phyloP scores from a whole-genome alignment of 768 basidiomycete species.

The Panaeolus cyanescens region DNA sequence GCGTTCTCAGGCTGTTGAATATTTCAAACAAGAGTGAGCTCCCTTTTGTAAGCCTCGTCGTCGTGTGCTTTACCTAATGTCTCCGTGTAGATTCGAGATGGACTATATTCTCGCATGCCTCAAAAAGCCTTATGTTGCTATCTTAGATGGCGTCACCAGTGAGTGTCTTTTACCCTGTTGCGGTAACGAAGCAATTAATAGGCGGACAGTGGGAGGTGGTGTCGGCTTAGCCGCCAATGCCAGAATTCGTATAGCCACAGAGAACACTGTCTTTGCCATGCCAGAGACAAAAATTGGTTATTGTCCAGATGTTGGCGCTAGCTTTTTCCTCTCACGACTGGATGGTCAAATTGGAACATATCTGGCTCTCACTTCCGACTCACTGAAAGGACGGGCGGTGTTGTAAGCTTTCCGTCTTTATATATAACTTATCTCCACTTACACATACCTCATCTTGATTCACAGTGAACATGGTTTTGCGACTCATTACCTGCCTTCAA shows the following conservation, averaged over 20 bases:
- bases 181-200: constrained; percentile 9
- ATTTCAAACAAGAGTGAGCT: constrained; percentile 86
- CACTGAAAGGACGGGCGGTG: constrained; percentile 75
- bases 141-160: constrained; percentile 94
- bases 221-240: constrained; percentile 86
- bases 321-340: constrained; percentile 83
- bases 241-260: constrained; percentile 90
- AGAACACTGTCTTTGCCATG: constrained; percentile 92
- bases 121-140: constrained; percentile 85
- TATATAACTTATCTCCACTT: constrained; percentile 5
- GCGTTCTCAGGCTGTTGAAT: constrained; percentile 69
- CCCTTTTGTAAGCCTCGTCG: constrained; percentile 5
- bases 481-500: constrained; percentile 87
- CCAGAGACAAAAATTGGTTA: constrained; percentile 95
- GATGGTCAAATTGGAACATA: constrained; percentile 96
- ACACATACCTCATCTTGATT: constrained; percentile 9
- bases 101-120: constrained; percentile 72
- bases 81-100: constrained; percentile 66
- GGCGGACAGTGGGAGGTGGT: constrained; percentile 85
- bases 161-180: constrained; percentile 32
- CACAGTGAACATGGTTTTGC: constrained; percentile 88
- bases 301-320: constrained; percentile 91
- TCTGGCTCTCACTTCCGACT: constrained; percentile 80
- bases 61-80: constrained; percentile 1
- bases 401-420: constrained; percentile 59